Evolutionary conservation across 192 early-diverging fungal species (phyloP).

Genomic region (Tieghemiomyces parasiticus): DNA sequence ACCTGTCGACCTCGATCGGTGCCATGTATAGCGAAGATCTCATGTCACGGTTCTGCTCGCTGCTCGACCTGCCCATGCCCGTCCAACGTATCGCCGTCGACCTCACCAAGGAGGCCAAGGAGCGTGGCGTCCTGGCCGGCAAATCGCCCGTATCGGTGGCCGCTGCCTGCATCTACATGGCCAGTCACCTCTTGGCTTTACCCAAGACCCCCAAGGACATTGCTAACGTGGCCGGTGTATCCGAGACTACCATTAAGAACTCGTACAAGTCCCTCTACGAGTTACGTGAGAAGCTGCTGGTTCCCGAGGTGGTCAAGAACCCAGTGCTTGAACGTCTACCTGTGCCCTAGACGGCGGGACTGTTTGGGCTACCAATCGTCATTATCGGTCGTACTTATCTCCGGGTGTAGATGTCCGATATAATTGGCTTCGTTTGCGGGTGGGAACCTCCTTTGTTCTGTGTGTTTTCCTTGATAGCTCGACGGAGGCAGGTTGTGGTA

Average conservation of each 20-base stretch:
- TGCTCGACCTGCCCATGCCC: constrained; percentile 44
- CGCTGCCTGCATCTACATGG: constrained; percentile 83
- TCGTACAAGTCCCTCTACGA: constrained; percentile 56
- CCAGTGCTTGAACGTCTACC: constrained; percentile 17
- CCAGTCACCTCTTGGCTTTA: constrained; percentile 49
- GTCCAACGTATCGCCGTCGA: constrained; percentile 58
- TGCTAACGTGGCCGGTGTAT: constrained; percentile 76
- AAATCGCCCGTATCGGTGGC: constrained; percentile 86
- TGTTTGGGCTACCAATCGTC: too few species aligned
- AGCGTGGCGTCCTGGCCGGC: constrained; percentile 74
- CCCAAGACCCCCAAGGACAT: constrained; percentile 60
- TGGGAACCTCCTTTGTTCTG: too few species aligned
- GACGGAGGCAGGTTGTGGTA: too few species aligned
- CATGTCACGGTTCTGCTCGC: constrained; percentile 69
- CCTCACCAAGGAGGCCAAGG: constrained; percentile 52
- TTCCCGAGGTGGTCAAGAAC: constrained; percentile 14
- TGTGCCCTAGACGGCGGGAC: constrained; percentile 13
- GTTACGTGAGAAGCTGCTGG: constrained; percentile 36
- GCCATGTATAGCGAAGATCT: constrained; percentile 56
- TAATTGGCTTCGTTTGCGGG: too few species aligned
- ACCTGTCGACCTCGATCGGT: constrained; percentile 41
- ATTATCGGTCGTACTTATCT: too few species aligned
- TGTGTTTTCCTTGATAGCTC: too few species aligned
- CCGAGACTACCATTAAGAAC: constrained; percentile 86
- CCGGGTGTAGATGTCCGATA: too few species aligned